Evolutionary conservation across 1,139 yeast species (phyloP).

Genomic region (Geotrichum aggregatum): DNA sequence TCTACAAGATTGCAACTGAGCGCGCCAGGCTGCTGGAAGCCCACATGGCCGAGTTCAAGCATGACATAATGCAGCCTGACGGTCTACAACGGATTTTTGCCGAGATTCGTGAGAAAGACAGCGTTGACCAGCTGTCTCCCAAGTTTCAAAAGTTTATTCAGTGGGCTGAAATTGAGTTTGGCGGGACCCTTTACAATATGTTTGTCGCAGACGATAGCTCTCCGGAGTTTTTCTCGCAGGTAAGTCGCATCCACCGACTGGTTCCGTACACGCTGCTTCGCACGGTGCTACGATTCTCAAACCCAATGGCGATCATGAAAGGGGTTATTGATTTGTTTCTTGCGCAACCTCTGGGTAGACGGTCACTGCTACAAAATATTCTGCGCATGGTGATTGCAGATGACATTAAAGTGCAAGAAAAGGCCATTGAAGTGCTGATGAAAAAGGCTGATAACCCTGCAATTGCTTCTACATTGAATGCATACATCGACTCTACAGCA

Average conservation of each 20-base stretch:
- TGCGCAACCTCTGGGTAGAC: constrained; percentile 70
- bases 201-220: constrained; percentile 79
- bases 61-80: constrained; percentile 45
- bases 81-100: constrained; percentile 54
- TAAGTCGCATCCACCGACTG: constrained; percentile 62
- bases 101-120: constrained; percentile 56
- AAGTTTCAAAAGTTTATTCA: constrained; percentile 65
- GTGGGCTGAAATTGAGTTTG: constrained; percentile 76
- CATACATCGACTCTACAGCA: constrained; percentile 31
- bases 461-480: constrained; percentile 31
- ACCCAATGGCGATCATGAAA: constrained; percentile 79
- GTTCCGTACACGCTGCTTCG: constrained; percentile 75
- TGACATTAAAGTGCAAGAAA: constrained; percentile 65
- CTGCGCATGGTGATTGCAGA: constrained; percentile 73
- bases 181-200: constrained; percentile 75
- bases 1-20: constrained; percentile 61
- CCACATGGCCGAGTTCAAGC: constrained; percentile 54
- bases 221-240: constrained; percentile 64
- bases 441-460: constrained; percentile 38
- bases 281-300: constrained; percentile 72
- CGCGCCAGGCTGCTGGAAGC: constrained; percentile 47
- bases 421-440: constrained; percentile 50
- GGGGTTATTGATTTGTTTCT: constrained; percentile 71
- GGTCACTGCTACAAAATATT: constrained; percentile 65
- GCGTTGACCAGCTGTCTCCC: constrained; percentile 62